These are phyloP conservation scores for Balamuthia mandrillaris DNA, from an alignment of 208 protist genomes.

Conservation along the genomic window DNA sequence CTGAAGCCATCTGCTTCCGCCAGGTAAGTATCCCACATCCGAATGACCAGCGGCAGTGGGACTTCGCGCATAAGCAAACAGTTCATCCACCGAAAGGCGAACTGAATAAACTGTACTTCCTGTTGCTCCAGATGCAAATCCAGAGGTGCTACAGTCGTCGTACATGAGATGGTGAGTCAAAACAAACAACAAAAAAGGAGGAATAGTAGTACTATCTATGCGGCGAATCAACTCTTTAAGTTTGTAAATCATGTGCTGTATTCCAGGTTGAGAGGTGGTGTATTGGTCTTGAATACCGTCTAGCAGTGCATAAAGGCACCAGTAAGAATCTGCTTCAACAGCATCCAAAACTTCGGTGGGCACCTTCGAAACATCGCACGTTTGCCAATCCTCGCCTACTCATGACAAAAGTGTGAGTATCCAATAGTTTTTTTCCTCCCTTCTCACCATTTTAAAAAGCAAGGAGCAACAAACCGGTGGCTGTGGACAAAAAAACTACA, in stretches of 20 bases:
- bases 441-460: neutral
- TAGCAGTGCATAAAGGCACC: conserved; percentile 77
- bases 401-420: neutral
- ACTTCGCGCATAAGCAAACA: conserved; percentile 79
- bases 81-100: conserved; percentile 78
- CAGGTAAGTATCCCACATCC: conserved; percentile 77
- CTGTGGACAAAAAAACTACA: conserved; percentile 68
- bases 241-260: conserved; percentile 69
- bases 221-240: conserved; percentile 62
- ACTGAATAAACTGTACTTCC: conserved; percentile 66
- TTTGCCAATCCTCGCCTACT: neutral
- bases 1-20: conserved; percentile 55
- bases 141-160: conserved; percentile 29
- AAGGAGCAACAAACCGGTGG: neutral
- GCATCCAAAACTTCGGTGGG: conserved; percentile 31
- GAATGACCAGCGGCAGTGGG: conserved; percentile 59
- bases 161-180: neutral
- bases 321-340: conserved; percentile 81
- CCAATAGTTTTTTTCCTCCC: neutral
- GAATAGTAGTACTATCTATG: conserved; percentile 44
- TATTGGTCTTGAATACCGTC: conserved; percentile 78
- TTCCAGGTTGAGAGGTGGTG: conserved; percentile 75
- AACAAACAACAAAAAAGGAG: neutral
- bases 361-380: neutral
- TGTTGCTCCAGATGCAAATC: conserved; percentile 58